Evolutionary conservation across 83 land plant genomes (phyloP), one percentile per base, ranked within the genome.

Genomic region (Diphasiastrum complanatum): DNA sequence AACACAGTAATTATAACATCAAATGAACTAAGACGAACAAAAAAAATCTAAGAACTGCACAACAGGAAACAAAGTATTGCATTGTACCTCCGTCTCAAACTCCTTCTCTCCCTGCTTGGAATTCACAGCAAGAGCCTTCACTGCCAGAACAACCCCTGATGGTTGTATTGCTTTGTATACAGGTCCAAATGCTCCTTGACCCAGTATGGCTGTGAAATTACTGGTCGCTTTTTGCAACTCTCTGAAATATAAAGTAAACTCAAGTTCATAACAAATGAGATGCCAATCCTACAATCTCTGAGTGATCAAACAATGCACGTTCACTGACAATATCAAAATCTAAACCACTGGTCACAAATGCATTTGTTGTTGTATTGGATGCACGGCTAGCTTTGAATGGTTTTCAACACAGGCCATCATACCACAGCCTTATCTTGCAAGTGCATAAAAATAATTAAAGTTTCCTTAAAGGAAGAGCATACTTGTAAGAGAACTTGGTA

Each of bases 171-270:
- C 93, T 68, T 79, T 87, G 57, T 84, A 87, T 0, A 87, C 93
- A 23, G 93, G 93, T 18, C 93, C 93, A 79, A 81, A 87, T 31
- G 89, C 81, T 31, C 95, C 89, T 57, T 87, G 68, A 2, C 95
- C 95, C n/a, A 87, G 33, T 27, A 79, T 30, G 27, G 81, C 77
- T 19, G 95, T 84, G 51, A 87, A 87, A 51, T 84, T 84, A 12
- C 81, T 67, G 27, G 95, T 87, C 1, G 79, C 83, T 35, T 82
- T 87, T 66, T 84, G 83, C 25, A 87, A 65, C 45, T 87, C 89
- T 77, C 95, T 87, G 52, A 1, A 65, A 45, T 45, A 24, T 0
- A 55, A 12, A 25, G 19, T 35, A 54, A 45, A 27, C 20, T 23
- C 10, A 29, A 31, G 18, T 46, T 40, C 33, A 28, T 32, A 45